A percentile compares a stretch with the other conserved stretches of the same genome.
Evolutionary conservation across 352 stramenopile genomes (phyloP).

Genomic region (Pythium graminicola): DNA sequence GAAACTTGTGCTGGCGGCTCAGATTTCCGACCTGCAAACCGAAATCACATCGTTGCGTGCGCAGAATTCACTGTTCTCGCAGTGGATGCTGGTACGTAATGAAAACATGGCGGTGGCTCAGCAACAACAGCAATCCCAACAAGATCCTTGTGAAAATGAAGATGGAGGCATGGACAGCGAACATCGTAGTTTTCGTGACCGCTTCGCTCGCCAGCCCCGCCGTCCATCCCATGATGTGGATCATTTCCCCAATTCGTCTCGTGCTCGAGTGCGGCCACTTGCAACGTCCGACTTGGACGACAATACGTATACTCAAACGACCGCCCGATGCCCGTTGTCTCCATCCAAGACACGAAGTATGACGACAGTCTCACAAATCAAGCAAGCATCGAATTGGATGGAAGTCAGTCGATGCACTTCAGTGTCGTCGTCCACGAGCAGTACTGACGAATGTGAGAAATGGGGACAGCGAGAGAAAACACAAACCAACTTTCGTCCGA

Average conservation of each 20-base stretch:
- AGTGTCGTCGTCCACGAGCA: constrained; percentile 13
- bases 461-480: neutral
- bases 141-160: neutral
- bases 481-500: neutral
- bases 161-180: neutral
- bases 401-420: constrained; percentile 11
- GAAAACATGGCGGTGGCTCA: constrained; percentile 33
- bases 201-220: neutral
- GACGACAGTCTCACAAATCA: constrained; percentile 34
- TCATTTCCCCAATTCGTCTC: neutral
- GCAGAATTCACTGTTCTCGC: constrained; percentile 64
- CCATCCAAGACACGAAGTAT: constrained; percentile 33
- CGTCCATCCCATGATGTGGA: neutral
- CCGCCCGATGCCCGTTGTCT: constrained; percentile 21
- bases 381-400: constrained; percentile 17
- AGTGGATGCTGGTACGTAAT: constrained; percentile 75
- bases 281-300: constrained; percentile 1
- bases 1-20: constrained; percentile 35
- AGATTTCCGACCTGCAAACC: constrained; percentile 46
- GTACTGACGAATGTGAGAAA: constrained; percentile 2
- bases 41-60: constrained; percentile 51
- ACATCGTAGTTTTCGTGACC: neutral
- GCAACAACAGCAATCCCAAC: constrained; percentile 15
- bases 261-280: constrained; percentile 9
- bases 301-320: constrained; percentile 27